A percentile compares a stretch with the other conserved stretches of the same genome.
These are phyloP conservation scores for Fremontodendron californicum DNA, from an alignment of 345 rosid species.

Conservation along the genomic window DNA sequence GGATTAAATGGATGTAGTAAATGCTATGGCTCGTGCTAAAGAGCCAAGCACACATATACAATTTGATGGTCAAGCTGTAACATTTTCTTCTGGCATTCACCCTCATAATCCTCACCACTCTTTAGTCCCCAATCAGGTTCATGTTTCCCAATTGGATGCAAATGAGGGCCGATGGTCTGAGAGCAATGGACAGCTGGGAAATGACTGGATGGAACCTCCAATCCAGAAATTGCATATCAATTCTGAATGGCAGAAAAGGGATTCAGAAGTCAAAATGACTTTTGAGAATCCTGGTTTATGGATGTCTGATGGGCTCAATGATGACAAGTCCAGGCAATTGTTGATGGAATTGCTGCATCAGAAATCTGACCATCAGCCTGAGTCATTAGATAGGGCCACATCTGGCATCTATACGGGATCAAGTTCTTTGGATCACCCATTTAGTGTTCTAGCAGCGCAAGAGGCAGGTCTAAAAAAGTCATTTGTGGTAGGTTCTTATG, in stretches of 20 bases:
- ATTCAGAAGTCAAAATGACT: slow-evolving; percentile 30
- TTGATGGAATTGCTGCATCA: slow-evolving; percentile 59
- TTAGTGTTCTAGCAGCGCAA: slow-evolving; percentile 30
- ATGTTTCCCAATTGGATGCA: slow-evolving; percentile 37
- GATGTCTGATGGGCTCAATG: slow-evolving; percentile 53
- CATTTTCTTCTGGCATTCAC: slow-evolving; percentile 38
- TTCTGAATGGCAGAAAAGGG: slow-evolving; percentile 45
- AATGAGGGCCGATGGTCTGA: slow-evolving; percentile 43
- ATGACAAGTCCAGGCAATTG: slow-evolving; percentile 53
- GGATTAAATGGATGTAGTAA: slow-evolving; percentile 43
- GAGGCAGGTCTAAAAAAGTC: slow-evolving; percentile 42
- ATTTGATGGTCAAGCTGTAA: slow-evolving; percentile 39
- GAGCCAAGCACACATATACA: slow-evolving; percentile 32
- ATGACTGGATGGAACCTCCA: slow-evolving; percentile 55
- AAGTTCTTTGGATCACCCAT: slow-evolving; percentile 29
- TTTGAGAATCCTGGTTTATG: slow-evolving; percentile 47
- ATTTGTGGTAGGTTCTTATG: slow-evolving; percentile 41
- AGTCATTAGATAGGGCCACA: slow-evolving; percentile 32
- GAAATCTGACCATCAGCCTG: slow-evolving; percentile 39
- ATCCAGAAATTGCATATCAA: slow-evolving; percentile 43
- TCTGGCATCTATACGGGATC: slow-evolving; percentile 36
- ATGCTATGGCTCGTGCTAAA: slow-evolving; percentile 37
- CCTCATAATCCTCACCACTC: slow-evolving; percentile 36
- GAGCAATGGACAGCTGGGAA: slow-evolving; percentile 37
- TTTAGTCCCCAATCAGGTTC: slow-evolving; percentile 37